Evolutionary conservation across 768 basidiomycete species (phyloP), one percentile per base, ranked within the genome.

Genomic region (Auricularia auricula-judae): DNA sequence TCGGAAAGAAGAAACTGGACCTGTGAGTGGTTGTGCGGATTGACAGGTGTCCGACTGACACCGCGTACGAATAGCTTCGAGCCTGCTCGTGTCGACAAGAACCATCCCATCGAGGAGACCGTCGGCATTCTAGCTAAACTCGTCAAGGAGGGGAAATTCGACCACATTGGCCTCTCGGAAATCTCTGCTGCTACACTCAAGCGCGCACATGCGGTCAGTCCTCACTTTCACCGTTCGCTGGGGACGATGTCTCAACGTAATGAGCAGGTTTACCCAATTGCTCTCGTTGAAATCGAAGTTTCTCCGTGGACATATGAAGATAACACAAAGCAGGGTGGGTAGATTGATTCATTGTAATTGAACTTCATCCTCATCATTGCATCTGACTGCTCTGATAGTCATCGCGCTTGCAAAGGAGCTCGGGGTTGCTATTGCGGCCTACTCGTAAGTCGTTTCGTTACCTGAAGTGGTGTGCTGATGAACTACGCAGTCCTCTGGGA

Each of bases 271-370:
- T 76, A 80, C 56, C 83, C 82, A 1, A 79, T 87, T 65, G 77
- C 82, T 12, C 76, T 81, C 16, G 83, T 85, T 7, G 86, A 89
- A 71, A 86, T 88, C 62, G 88, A 89, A 71, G 74, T 86, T 51
- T 86, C 84, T 68, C 79, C 82, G 2, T 86, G 83, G 79, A 77
- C 81, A 1, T 84, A 84, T 62, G 82, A 83, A 65, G 75, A 77
- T 29, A 77, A 83, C 62, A 79, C 82, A 16, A 78, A 77, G 67
- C 75, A 79, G 18, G 79, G 79, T 77, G 62, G n/a, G 23, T 36
- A 4, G 36, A 7, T 56, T 35, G 1, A 18, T 16, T 23, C 23
- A 35, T 36, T 33, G 39, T 11, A 62, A 5, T 51, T 12, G 67
- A 29, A 21, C 23, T 29, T 14, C 18, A 59, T 29, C 29, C 29